Evolutionary conservation across 2,329 filamentous ascomycete species (phyloP), one percentile per base, ranked within the genome.

Genomic region (Xylariomycetidae sp.): DNA sequence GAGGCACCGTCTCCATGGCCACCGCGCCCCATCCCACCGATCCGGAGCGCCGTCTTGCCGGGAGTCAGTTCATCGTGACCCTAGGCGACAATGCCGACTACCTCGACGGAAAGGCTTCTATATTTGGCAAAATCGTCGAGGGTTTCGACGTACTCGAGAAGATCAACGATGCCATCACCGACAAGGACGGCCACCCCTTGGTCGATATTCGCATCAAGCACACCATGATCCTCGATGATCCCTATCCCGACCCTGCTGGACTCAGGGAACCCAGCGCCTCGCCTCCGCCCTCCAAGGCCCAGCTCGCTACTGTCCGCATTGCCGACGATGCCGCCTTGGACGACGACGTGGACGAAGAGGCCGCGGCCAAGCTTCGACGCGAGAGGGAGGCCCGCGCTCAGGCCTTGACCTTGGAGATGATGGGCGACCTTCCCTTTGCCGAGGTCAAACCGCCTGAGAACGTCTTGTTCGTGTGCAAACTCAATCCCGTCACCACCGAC

Each of bases 381-480:
- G 88, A 97, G 57, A 77, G 88, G 17, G 92, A 98, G 59, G 92
- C 92, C 5, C 80, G 89, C 41, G 90, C 90, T 1, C 92, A 97
- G 60, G 92, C 92, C 1, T 67, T 98, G 51, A 97, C 90, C 2
- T 72, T 98, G 30, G 92, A 98, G 65, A 94, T 98, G 81, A 92
- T 98, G 63, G 92, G 92, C 27, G 92, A 98, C 58, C 68, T 98
- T 38, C 92, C 92, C 4, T 98, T 96, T 60, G 92, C 92, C 38
- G 92, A 98, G 62, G 89, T 98, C 49, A 94, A 90, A 51, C 92
- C 92, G 4, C 92, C 92, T 0, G 92, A 98, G 64, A 97, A 98
- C 59, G 82, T 98, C 11, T 72, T 98, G 2, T 98, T 98, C 56
- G 89, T 98, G 27, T 98, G 92, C 81, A 98, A 98, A 59, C 72